Conservation (phyloP, 495 filamentous ascomycete genomes). For the Chaetomium tenue region DNA sequence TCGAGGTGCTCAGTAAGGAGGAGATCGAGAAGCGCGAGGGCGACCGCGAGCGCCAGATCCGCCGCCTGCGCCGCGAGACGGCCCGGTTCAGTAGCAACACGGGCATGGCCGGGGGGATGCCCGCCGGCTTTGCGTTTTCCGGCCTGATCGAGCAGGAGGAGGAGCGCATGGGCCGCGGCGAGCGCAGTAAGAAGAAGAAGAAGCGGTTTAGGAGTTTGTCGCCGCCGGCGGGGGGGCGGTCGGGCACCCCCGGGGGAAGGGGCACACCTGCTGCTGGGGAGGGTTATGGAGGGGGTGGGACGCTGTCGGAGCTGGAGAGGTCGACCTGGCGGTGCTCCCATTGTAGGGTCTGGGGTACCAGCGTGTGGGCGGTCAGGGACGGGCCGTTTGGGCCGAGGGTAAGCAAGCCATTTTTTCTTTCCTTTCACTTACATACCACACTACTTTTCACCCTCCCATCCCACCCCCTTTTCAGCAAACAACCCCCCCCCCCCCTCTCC, state of each 20-base stretch:
- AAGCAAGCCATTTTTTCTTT: constrained; percentile 35
- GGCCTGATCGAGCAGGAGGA: constrained; percentile 62
- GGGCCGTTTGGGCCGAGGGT: constrained; percentile 84
- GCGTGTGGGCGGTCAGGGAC: constrained; percentile 92
- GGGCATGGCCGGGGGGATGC: constrained; percentile 65
- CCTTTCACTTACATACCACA: neutral
- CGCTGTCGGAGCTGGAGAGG: constrained; percentile 76
- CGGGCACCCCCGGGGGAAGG: constrained; percentile 60
- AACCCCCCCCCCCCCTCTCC: neutral
- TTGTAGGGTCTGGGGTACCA: constrained; percentile 81
- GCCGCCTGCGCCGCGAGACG: constrained; percentile 83
- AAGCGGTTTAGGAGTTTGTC: constrained; percentile 85
- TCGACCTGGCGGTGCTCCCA: constrained; percentile 86
- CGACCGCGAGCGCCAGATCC: constrained; percentile 86
- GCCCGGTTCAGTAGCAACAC: constrained; percentile 84
- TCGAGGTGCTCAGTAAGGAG: constrained; percentile 86
- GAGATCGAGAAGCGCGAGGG: constrained; percentile 98
- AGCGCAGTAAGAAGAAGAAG: constrained; percentile 94
- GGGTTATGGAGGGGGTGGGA: constrained; percentile 64
- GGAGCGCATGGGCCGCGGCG: constrained; percentile 74
- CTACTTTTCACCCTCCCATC: neutral
- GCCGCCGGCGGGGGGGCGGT: constrained; percentile 54
- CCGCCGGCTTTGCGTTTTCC: constrained; percentile 55
- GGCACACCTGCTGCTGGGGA: constrained; percentile 68
- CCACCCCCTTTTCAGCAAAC: constrained; percentile 7